These are phyloP conservation scores for Picea sitchensis DNA, from an alignment of 75 land plant species.

Conservation along the genomic window DNA sequence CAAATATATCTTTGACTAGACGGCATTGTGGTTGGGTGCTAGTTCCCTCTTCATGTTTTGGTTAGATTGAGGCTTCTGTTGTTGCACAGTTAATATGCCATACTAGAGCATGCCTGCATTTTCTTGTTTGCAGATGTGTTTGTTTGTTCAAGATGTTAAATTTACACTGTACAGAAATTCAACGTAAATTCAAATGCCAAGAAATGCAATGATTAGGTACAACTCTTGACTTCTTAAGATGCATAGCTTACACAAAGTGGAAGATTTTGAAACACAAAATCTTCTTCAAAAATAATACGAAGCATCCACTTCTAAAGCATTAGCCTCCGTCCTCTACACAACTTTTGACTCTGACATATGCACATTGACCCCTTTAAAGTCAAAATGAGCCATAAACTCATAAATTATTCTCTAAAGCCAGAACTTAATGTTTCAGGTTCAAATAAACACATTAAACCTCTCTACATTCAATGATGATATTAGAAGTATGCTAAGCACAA, in stretches of 20 bases:
- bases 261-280: background rate
- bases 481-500: background rate
- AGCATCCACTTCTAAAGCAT: conserved; percentile 1
- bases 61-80: background rate
- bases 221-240: no score
- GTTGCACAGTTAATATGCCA: background rate
- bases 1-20: background rate
- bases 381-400: background rate
- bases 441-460: background rate
- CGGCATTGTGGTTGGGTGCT: background rate
- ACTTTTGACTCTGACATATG: background rate
- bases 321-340: background rate
- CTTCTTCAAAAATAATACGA: background rate
- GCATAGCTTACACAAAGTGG: background rate
- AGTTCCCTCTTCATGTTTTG: background rate
- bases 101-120: background rate
- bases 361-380: background rate
- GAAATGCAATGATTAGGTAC: no score
- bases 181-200: no score
- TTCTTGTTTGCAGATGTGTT: background rate
- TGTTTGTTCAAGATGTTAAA: background rate
- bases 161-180: no score
- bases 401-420: background rate
- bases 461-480: background rate
- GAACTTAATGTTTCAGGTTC: background rate